A percentile compares a stretch with the other conserved stretches of the same genome.
Evolutionary conservation across 2,329 filamentous ascomycete genomes (phyloP).

Genomic region (Cladophialophora yegresii): DNA sequence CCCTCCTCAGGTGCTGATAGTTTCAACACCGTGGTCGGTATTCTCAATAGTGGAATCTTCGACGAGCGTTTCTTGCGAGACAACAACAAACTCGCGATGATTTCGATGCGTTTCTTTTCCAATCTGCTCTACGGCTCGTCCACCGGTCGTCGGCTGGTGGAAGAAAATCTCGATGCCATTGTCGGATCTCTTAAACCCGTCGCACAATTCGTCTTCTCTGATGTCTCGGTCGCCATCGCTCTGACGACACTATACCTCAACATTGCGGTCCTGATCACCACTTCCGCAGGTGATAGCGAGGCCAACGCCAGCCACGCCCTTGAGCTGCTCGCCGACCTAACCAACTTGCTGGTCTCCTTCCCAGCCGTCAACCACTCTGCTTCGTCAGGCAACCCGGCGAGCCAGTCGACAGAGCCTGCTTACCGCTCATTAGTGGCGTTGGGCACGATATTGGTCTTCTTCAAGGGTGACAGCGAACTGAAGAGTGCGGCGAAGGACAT

Average conservation of each 20-base stretch:
- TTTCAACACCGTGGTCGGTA: slow-evolving; percentile 60
- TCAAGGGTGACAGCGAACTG: slow-evolving; percentile 58
- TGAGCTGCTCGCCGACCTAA: slow-evolving; percentile 63
- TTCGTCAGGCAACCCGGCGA: slow-evolving; percentile 45
- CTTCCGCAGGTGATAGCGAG: slow-evolving; percentile 45
- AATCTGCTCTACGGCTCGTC: slow-evolving; percentile 76
- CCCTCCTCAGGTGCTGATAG: slow-evolving; percentile 61
- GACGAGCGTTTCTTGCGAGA: slow-evolving; percentile 62
- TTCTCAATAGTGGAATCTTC: slow-evolving; percentile 62
- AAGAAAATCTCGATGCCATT: slow-evolving; percentile 61
- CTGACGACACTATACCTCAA: slow-evolving; percentile 82
- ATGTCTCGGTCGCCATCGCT: slow-evolving; percentile 81
- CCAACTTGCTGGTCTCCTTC: slow-evolving; percentile 56
- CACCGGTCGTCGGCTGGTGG: slow-evolving; percentile 67
- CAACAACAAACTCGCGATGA: slow-evolving; percentile 74
- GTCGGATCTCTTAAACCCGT: slow-evolving; percentile 66
- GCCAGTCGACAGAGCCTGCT: slow-evolving; percentile 77
- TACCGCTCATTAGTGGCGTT: slow-evolving; percentile 80
- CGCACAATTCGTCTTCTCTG: slow-evolving; percentile 57
- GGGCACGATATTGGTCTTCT: slow-evolving; percentile 68
- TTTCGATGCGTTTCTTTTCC: slow-evolving; percentile 75
- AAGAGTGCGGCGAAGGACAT: slow-evolving; percentile 60
- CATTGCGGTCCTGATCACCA: slow-evolving; percentile 70
- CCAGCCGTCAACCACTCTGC: slow-evolving; percentile 32
- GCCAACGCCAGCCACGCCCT: slow-evolving; percentile 47